phyloP scores from a whole-genome alignment of 805 yeast species.

The Nakazawaea peltata region DNA sequence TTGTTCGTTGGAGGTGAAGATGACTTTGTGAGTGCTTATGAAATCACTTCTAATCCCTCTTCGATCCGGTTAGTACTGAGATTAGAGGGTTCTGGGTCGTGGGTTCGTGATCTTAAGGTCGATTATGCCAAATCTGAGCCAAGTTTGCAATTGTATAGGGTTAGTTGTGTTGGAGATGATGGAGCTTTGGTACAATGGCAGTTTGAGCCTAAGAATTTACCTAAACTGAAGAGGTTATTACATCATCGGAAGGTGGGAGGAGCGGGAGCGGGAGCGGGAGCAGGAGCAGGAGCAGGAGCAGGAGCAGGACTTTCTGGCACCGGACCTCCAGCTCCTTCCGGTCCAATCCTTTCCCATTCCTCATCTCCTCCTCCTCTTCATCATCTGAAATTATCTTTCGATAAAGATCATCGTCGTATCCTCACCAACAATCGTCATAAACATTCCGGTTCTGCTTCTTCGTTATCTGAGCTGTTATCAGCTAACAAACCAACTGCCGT shows the following conservation, averaged over 20 bases:
- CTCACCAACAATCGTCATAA: slow-evolving; percentile 4
- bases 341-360: no score
- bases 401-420: slow-evolving; percentile 7
- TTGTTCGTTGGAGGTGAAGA: slow-evolving; percentile 47
- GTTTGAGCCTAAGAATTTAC: slow-evolving; percentile 37
- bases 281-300: no score
- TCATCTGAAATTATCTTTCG: no score
- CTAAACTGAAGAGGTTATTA: slow-evolving; percentile 21
- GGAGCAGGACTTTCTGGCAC: no score
- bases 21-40: slow-evolving; percentile 38
- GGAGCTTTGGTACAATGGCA: slow-evolving; percentile 46
- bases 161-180: slow-evolving; percentile 51
- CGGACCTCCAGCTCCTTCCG: no score
- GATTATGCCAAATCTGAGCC: slow-evolving; percentile 27
- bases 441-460: slow-evolving; percentile 20
- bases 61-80: slow-evolving; percentile 19
- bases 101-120: slow-evolving; percentile 38
- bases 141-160: slow-evolving; percentile 29
- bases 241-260: no score
- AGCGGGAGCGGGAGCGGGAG: no score
- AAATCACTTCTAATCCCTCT: slow-evolving; percentile 16
- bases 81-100: slow-evolving; percentile 42
- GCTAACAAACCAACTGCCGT: no score
- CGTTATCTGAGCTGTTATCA: no score
- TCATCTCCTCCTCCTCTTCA: no score